These are phyloP conservation scores for Saccharum hybrid DNA, from an alignment of 202 grass and related monocot genomes.

Conservation along the genomic window DNA sequence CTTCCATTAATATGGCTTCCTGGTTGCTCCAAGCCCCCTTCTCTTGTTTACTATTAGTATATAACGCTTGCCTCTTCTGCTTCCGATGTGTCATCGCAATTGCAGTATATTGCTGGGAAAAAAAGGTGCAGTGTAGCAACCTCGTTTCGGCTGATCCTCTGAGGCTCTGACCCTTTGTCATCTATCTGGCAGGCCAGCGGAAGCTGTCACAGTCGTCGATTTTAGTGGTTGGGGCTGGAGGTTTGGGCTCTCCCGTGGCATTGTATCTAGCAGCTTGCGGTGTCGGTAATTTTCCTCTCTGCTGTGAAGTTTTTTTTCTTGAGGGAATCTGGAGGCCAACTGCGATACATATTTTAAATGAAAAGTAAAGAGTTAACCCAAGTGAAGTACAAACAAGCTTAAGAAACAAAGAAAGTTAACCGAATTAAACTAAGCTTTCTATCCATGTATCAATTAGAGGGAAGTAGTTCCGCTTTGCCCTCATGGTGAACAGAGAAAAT, in stretches of 20 bases:
- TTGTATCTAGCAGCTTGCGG: slow-evolving; percentile 85
- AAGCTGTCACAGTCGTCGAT: slow-evolving; percentile 74
- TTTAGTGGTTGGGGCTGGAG: slow-evolving; percentile 90
- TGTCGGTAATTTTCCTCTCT: slow-evolving; percentile 69
- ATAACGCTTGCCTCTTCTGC: neutral
- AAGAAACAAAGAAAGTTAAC: neutral
- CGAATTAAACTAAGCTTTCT: neutral
- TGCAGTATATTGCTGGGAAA: neutral
- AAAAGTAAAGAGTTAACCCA: neutral
- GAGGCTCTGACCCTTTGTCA: neutral
- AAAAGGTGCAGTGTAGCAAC: neutral
- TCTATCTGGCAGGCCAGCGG: slow-evolving; percentile 53
- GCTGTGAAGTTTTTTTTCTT: neutral
- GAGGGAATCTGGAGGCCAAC: neutral
- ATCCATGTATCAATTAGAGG: neutral
- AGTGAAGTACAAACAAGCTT: neutral
- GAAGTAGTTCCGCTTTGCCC: neutral
- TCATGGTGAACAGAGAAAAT: neutral
- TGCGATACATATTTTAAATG: neutral
- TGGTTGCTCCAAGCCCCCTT: neutral
- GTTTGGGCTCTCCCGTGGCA: slow-evolving; percentile 81
- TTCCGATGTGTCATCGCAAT: neutral
- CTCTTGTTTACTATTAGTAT: neutral
- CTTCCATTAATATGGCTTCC: neutral
- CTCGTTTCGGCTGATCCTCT: neutral